Conservation (phyloP, 139 green algal species). For the Picochlorum sp. region DNA sequence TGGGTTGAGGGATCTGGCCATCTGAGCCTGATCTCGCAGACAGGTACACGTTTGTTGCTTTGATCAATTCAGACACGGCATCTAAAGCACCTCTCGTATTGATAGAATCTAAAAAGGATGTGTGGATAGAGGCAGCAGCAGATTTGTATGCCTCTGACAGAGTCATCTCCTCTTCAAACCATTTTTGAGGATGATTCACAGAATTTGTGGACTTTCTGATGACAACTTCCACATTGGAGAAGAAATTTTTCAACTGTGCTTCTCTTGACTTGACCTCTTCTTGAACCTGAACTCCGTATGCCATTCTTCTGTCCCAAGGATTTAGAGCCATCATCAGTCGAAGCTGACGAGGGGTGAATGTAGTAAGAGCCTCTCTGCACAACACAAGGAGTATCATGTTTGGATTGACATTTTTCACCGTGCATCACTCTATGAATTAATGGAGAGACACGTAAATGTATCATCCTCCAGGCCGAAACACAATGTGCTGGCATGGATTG, state of each 20-base stretch:
- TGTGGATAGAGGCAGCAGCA: constrained; percentile 58
- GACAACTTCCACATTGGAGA: constrained; percentile 78
- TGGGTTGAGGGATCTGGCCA: constrained; percentile 39
- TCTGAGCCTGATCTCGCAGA: constrained; percentile 25
- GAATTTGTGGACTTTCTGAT: constrained; percentile 36
- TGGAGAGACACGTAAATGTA: too few species aligned
- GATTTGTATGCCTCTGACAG: constrained; percentile 32
- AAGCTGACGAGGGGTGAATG: constrained; percentile 77
- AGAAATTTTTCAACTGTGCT: constrained; percentile 82
- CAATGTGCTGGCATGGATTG: too few species aligned
- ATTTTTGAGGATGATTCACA: constrained; percentile 4
- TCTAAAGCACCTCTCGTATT: constrained; percentile 80
- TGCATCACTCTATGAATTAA: constrained; percentile 1
- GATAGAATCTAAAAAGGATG: constrained; percentile 81
- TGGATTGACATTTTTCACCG: background rate
- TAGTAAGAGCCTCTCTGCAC: constrained; percentile 70
- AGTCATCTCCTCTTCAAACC: constrained; percentile 48
- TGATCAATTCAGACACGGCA: constrained; percentile 68
- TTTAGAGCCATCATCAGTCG: constrained; percentile 89
- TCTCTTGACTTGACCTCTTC: constrained; percentile 67
- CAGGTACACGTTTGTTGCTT: constrained; percentile 78
- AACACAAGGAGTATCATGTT: background rate
- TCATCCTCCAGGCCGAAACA: too few species aligned
- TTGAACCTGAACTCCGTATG: constrained; percentile 50
- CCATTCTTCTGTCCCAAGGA: constrained; percentile 81